Evolutionary conservation across 148 eudicot species (phyloP), one percentile per base, ranked within the genome.

Genomic region (Cornus florida): DNA sequence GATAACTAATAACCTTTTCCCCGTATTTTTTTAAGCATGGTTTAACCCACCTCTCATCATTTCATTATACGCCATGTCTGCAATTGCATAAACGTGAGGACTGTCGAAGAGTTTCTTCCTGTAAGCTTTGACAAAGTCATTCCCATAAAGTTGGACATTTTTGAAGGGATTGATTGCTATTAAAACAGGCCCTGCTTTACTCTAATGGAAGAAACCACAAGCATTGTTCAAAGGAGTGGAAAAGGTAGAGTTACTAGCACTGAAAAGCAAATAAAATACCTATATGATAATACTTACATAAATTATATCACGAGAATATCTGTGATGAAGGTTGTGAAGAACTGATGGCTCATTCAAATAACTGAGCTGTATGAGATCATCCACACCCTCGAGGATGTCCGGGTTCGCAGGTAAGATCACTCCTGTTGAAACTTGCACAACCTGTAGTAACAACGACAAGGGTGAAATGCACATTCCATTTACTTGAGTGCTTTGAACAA

Each of bases 271-370:
- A 67, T 12, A 71, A 73, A 50, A 33, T 71, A 31, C 16, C 13
- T 65, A 79, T 75, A 20, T 75, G 48, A 64, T 43, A 60, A 64
- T 43, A 60, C 90, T 77, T 88, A 96, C 99, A 88, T 96, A 96
- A 67, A 94, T 87, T 46, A 86, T 89, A 80, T 93, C 94, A 75
- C 83, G 89, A 31, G 80, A 80, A 86, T 89, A 94, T 94, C 99
- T 89, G 80, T 85, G 41, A 67, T 91, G 92, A 80, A 96, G 89
- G 83, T 91, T 96, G 87, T 88, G 88, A 82, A 96, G 89, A 81
- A 96, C 94, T 23, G 98, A 90, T 78, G 99, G 99, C 86, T 96
- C 99, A 56, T 96, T 96, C 85, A 96, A 82, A 87, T 92, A 96
- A 85, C 97, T 90, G 67, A 96, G 99, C 72, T 90, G 94, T 79